phyloP scores from a whole-genome alignment of 305 asterid species.

The Rubia occidens region DNA sequence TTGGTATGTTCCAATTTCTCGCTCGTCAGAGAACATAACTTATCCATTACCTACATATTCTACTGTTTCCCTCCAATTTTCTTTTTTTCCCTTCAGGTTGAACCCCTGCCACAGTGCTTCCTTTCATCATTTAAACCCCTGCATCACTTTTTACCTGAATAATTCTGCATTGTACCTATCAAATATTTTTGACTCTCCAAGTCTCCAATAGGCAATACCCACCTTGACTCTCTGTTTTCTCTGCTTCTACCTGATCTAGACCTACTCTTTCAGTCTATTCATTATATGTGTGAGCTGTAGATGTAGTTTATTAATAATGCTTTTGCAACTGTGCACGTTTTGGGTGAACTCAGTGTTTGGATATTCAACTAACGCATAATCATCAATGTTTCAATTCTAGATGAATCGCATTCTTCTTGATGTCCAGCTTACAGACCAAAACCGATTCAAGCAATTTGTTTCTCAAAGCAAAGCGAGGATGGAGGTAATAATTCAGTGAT shows the following conservation, averaged over 20 bases:
- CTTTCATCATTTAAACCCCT: not conserved
- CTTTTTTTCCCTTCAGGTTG: not conserved
- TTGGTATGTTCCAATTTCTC: constrained; percentile 45
- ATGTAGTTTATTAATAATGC: not conserved
- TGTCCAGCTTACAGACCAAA: constrained; percentile 87
- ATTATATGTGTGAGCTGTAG: not conserved
- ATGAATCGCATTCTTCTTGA: constrained; percentile 80
- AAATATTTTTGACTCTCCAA: not conserved
- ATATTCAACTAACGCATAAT: constrained; percentile 17
- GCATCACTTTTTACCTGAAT: not conserved
- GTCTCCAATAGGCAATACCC: not conserved
- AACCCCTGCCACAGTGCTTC: not conserved
- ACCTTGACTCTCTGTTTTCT: not conserved
- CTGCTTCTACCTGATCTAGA: not conserved
- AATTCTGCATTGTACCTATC: not conserved
- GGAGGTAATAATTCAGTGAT: constrained; percentile 56
- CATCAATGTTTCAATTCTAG: constrained; percentile 34
- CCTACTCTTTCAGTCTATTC: not conserved
- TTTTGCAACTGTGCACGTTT: not conserved
- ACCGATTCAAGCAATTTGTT: constrained; percentile 94
- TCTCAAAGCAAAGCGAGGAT: constrained; percentile 94
- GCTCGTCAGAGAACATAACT: not conserved
- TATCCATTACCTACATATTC: not conserved
- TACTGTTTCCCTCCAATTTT: not conserved
- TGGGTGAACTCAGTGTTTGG: not conserved